These are phyloP conservation scores for Hypsizygus ulmarius DNA, from an alignment of 1,284 basidiomycete species.

Conservation along the genomic window DNA sequence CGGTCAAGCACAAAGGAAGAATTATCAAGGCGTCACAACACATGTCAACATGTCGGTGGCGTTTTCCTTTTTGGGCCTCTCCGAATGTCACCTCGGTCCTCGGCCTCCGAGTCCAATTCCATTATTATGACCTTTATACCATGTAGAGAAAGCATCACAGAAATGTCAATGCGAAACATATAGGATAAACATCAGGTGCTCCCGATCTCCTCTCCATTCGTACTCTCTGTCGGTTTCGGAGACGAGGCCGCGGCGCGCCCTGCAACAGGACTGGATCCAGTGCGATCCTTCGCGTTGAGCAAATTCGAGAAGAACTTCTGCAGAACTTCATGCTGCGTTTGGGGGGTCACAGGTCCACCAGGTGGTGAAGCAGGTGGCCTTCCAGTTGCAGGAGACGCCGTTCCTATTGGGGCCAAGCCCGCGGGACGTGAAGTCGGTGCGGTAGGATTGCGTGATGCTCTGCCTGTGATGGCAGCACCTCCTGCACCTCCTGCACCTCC, in stretches of 20 bases:
- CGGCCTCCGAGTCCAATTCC: not conserved
- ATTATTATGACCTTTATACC: not conserved
- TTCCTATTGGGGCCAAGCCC: slow-evolving; percentile 31
- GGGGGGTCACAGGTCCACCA: slow-evolving; percentile 46
- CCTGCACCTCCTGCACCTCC: slow-evolving; percentile 27
- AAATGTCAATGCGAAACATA: slow-evolving; percentile 10
- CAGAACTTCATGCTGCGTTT: slow-evolving; percentile 76
- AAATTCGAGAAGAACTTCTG: slow-evolving; percentile 86
- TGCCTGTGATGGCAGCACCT: slow-evolving; percentile 32
- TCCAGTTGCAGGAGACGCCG: slow-evolving; percentile 27
- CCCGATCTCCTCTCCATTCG: slow-evolving; percentile 31
- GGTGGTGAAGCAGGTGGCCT: slow-evolving; percentile 41
- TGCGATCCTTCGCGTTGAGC: slow-evolving; percentile 65
- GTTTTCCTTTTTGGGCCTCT: slow-evolving; percentile 17
- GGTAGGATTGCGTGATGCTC: slow-evolving; percentile 28
- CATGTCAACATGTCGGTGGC: slow-evolving; percentile 30
- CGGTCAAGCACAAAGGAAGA: slow-evolving; percentile 31
- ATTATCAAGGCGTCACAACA: slow-evolving; percentile 30
- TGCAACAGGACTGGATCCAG: slow-evolving; percentile 15
- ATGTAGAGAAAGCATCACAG: slow-evolving; percentile 12
- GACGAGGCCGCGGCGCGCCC: no score
- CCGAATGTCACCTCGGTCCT: not conserved
- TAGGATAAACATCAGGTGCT: slow-evolving; percentile 22
- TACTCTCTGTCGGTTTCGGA: slow-evolving; percentile 19
- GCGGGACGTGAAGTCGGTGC: slow-evolving; percentile 26